Conservation (phyloP, 768 basidiomycete species). For the Calocera viscosa region DNA sequence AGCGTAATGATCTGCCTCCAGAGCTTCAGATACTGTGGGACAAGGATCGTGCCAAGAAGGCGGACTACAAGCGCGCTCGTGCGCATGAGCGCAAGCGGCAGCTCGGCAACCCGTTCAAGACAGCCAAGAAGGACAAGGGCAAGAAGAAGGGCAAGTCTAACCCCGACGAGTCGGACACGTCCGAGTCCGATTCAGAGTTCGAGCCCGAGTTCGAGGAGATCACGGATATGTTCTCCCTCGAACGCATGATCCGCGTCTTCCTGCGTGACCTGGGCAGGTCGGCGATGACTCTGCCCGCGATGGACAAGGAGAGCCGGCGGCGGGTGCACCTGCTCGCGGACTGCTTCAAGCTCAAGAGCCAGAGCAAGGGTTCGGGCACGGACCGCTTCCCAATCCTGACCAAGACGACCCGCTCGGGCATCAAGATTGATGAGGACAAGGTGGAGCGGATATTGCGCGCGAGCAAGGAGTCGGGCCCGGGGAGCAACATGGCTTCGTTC, state of each 20-base stretch:
- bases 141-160: slow-evolving; percentile 35
- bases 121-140: slow-evolving; percentile 49
- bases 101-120: slow-evolving; percentile 48
- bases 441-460: slow-evolving; percentile 33
- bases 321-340: slow-evolving; percentile 67
- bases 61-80: slow-evolving; percentile 54
- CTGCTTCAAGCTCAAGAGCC: slow-evolving; percentile 61
- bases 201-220: slow-evolving; percentile 31
- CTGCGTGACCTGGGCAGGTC: slow-evolving; percentile 38
- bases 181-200: slow-evolving; percentile 30
- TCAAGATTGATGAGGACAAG: slow-evolving; percentile 47
- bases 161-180: slow-evolving; percentile 42
- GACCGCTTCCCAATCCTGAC: slow-evolving; percentile 62
- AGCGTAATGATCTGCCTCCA: slow-evolving; percentile 37
- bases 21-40: slow-evolving; percentile 62
- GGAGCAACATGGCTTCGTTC: slow-evolving; percentile 25
- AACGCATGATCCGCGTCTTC: slow-evolving; percentile 59
- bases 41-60: slow-evolving; percentile 72
- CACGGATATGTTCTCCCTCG: slow-evolving; percentile 54
- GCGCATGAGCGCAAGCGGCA: slow-evolving; percentile 41
- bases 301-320: slow-evolving; percentile 58
- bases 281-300: slow-evolving; percentile 63
- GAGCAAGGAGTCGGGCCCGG: slow-evolving; percentile 25
- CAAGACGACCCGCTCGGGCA: slow-evolving; percentile 51
- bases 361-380: slow-evolving; percentile 59